A percentile compares a stretch with the other conserved stretches of the same genome.
Evolutionary conservation across 225 moss, liverwort and hornwort species (phyloP).

Genomic region (Sphagnum tenellum): DNA sequence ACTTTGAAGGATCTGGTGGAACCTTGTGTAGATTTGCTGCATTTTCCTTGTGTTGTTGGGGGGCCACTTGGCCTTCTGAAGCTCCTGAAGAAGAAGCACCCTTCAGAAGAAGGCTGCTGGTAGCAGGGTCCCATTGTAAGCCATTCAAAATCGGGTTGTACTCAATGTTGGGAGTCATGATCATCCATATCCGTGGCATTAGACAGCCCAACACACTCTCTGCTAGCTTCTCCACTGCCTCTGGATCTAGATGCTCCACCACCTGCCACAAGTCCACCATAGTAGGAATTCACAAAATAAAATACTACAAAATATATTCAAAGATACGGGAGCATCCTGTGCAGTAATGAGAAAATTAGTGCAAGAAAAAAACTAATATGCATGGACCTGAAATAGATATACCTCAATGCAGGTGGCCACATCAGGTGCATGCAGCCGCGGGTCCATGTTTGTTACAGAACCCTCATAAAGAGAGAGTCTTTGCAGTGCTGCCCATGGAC

Average conservation of each 20-base stretch:
- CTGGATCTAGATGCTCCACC: constrained; percentile 99
- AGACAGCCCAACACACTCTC: constrained; percentile 67
- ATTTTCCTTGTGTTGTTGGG: constrained; percentile 4
- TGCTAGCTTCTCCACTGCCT: constrained; percentile 65
- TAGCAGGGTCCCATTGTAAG: constrained; percentile 71
- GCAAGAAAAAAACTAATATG: neutral
- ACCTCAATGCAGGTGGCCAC: constrained; percentile 97
- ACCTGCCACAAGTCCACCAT: constrained; percentile 36
- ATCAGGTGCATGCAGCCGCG: constrained; percentile 45
- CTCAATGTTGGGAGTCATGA: constrained; percentile 91
- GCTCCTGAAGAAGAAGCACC: neutral
- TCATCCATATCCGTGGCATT: constrained; percentile 65
- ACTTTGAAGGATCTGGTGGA: constrained; percentile 44
- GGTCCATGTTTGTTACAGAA: constrained; percentile 58
- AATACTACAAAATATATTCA: too few species aligned
- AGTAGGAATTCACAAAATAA: too few species aligned
- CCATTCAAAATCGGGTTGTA: constrained; percentile 93
- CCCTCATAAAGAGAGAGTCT: constrained; percentile 71
- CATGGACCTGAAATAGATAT: neutral
- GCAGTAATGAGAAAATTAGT: too few species aligned
- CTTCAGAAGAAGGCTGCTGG: constrained; percentile 39
- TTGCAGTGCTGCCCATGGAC: constrained; percentile 27
- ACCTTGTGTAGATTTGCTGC: constrained; percentile 13
- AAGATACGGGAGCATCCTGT: too few species aligned
- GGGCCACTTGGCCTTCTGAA: constrained; percentile 11